phyloP scores from a whole-genome alignment of 768 basidiomycete species.

The Russula vinacea region DNA sequence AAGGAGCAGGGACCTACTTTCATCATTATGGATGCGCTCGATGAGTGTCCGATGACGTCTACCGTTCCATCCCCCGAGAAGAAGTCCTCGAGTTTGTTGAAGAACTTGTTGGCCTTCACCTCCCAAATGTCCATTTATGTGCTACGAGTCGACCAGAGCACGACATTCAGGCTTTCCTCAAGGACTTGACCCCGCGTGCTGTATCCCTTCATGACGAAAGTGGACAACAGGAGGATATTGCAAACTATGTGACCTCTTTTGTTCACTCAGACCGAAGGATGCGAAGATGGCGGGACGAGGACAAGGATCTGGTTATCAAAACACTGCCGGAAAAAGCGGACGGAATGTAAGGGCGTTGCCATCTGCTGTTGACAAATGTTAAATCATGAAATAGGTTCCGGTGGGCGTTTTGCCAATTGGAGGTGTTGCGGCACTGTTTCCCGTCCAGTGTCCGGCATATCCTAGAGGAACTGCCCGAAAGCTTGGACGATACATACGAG shows the following conservation, averaged over 20 bases:
- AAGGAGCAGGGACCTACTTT: background rate
- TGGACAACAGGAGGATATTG: background rate
- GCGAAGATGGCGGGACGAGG: background rate
- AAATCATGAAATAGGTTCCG: background rate
- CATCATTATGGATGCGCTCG: background rate
- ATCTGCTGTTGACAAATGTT: no score
- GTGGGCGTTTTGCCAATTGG: conserved; percentile 1
- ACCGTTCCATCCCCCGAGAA: background rate
- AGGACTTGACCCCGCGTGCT: background rate
- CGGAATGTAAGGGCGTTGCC: background rate
- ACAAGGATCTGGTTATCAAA: background rate
- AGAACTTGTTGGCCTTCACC: conserved; percentile 2
- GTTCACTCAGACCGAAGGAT: conserved; percentile 1
- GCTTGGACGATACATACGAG: conserved; percentile 12
- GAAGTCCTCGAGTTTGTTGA: conserved; percentile 3
- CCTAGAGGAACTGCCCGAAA: background rate
- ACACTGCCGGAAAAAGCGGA: background rate
- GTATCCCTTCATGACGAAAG: conserved; percentile 1
- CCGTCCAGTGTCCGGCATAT: background rate
- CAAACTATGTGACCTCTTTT: background rate
- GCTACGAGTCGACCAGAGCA: conserved; percentile 12
- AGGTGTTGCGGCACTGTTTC: background rate
- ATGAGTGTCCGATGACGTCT: conserved; percentile 1
- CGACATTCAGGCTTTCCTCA: conserved; percentile 1
- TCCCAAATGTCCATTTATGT: background rate